Percentiles rank a stretch among this genome's conserved stretches.
phyloP scores from a whole-genome alignment of 2,329 filamentous ascomycete species.

The Xylaria sp. region DNA sequence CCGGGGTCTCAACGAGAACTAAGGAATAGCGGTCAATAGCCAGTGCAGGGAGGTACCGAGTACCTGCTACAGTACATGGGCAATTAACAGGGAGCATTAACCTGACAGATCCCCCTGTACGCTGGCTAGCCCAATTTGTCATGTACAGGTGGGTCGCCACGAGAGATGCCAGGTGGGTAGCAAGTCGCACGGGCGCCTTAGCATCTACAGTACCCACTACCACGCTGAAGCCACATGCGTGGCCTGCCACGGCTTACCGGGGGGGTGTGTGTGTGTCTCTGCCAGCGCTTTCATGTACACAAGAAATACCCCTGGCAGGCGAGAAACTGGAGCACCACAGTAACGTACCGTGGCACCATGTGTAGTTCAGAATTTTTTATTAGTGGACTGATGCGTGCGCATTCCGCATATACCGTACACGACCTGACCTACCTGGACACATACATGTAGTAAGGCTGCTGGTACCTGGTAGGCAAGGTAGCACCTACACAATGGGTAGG shows the following conservation, averaged over 20 bases:
- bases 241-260: constrained; percentile 22
- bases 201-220: neutral
- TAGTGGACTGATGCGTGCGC: constrained; percentile 5
- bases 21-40: neutral
- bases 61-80: neutral
- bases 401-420: constrained; percentile 9
- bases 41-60: neutral
- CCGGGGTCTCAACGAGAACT: neutral
- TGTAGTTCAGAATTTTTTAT: constrained; percentile 10
- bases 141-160: neutral
- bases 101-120: neutral
- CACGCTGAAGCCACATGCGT: constrained; percentile 19
- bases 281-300: neutral
- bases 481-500: neutral
- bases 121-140: neutral
- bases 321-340: neutral
- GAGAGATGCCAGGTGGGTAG: neutral
- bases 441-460: neutral
- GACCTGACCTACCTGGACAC: no score
- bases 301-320: neutral
- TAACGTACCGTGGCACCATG: constrained; percentile 17
- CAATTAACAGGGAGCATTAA: neutral
- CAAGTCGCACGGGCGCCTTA: constrained; percentile 4
- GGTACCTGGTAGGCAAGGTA: no score
- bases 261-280: neutral